Conservation (phyloP, 169 alveolate species). For the Plasmodium reichenowi region DNA sequence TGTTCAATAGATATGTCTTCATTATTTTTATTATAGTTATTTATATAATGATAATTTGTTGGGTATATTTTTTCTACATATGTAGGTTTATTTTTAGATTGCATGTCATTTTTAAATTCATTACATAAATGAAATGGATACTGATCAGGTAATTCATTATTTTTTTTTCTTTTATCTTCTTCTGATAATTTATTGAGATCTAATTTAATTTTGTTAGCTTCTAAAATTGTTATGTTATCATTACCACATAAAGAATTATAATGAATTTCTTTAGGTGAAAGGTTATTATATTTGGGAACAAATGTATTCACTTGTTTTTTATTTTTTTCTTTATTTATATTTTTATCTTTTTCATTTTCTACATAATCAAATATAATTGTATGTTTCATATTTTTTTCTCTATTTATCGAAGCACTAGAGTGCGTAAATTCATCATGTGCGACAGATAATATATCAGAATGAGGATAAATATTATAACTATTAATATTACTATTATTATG, state of each 20-base stretch:
- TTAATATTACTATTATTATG: too few relatives aligned
- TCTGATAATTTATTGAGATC: slow-evolving; percentile 44
- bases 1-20: slow-evolving; percentile 43
- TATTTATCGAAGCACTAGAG: slow-evolving; percentile 1
- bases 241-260: slow-evolving; percentile 55
- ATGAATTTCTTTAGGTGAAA: slow-evolving; percentile 61
- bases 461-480: neutral
- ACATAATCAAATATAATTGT: slow-evolving; percentile 57
- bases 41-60: slow-evolving; percentile 67
- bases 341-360: neutral
- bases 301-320: slow-evolving; percentile 9
- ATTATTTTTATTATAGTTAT: slow-evolving; percentile 65
- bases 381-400: slow-evolving; percentile 52
- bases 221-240: slow-evolving; percentile 74
- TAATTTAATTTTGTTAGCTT: slow-evolving; percentile 62
- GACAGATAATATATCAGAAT: neutral
- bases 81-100: slow-evolving; percentile 5
- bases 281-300: slow-evolving; percentile 61
- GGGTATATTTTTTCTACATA: slow-evolving; percentile 62
- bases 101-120: slow-evolving; percentile 19
- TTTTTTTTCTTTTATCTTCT: neutral
- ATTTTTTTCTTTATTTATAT: slow-evolving; percentile 22
- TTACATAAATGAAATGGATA: slow-evolving; percentile 72
- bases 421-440: neutral
- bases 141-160: slow-evolving; percentile 53